Evolutionary conservation across 2,329 filamentous ascomycete species (phyloP).

Genomic region (Acrocalymma vagum): DNA sequence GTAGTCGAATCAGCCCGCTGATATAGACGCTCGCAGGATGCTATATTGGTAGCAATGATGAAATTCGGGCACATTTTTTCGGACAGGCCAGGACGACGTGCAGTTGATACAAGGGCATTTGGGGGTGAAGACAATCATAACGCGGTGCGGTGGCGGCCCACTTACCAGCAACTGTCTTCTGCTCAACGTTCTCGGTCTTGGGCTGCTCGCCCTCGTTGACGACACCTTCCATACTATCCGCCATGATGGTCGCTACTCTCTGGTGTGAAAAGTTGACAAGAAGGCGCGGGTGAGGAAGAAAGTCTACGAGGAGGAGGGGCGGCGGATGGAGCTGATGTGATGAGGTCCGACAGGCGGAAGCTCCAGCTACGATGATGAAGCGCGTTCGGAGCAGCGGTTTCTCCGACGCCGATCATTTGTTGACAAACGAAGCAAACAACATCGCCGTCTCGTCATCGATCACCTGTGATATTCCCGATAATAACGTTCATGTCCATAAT

Average conservation of each 20-base stretch:
- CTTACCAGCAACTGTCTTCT: conserved; percentile 51
- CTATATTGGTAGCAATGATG: conserved; percentile 39
- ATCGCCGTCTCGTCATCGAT: no score
- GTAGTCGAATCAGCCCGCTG: conserved; percentile 40
- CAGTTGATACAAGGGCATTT: conserved; percentile 32
- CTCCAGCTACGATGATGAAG: conserved; percentile 24
- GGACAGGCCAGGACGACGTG: conserved; percentile 22
- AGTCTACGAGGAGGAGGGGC: conserved; percentile 21
- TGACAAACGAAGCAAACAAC: conserved; percentile 18
- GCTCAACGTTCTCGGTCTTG: conserved; percentile 50
- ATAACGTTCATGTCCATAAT: conserved; percentile 33
- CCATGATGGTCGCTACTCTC: conserved; percentile 48
- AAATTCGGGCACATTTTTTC: conserved; percentile 39
- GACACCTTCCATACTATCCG: conserved; percentile 61
- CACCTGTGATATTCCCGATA: conserved; percentile 7
- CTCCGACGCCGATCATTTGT: conserved; percentile 12
- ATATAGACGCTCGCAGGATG: conserved; percentile 36
- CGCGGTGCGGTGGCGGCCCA: conserved; percentile 7
- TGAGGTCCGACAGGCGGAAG: no score
- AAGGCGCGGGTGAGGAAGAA: conserved; percentile 22
- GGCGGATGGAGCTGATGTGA: conserved; percentile 4
- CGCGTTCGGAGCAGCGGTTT: conserved; percentile 16
- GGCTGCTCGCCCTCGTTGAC: conserved; percentile 52
- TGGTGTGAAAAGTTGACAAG: conserved; percentile 11
- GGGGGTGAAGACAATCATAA: conserved; percentile 29